Conservation (phyloP, 2,329 filamentous ascomycete genomes). For the Colletotrichum incanum region DNA sequence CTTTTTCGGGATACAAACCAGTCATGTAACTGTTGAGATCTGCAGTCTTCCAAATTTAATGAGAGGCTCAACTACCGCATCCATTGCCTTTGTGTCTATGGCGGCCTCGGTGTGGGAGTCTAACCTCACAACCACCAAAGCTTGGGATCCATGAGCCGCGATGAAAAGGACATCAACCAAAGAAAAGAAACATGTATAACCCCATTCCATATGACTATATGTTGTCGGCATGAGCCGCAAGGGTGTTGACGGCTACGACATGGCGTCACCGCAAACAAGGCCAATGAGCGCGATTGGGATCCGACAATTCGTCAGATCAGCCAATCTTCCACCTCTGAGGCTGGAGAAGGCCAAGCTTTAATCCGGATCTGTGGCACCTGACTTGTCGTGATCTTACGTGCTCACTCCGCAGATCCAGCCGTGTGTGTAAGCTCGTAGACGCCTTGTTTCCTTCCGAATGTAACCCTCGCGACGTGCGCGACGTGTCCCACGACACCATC, state of each 20-base stretch:
- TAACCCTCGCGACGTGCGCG: conserved; percentile 15
- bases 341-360: not conserved
- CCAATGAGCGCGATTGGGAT: not conserved
- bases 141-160: not conserved
- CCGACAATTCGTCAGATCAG: no score
- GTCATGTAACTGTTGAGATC: not conserved
- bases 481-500: conserved; percentile 9
- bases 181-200: not conserved
- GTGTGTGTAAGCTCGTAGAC: not conserved
- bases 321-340: not conserved
- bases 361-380: not conserved
- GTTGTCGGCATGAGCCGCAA: not conserved
- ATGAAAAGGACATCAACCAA: not conserved
- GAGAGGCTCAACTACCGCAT: not conserved
- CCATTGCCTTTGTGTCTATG: not conserved
- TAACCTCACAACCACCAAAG: not conserved
- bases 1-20: not conserved
- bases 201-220: not conserved
- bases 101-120: not conserved
- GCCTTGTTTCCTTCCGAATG: conserved; percentile 28
- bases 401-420: conserved; percentile 16
- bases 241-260: no score
- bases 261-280: not conserved
- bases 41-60: not conserved
- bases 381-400: not conserved